phyloP scores from a whole-genome alignment of 2,329 filamentous ascomycete genomes.

The Xylaria sp. region DNA sequence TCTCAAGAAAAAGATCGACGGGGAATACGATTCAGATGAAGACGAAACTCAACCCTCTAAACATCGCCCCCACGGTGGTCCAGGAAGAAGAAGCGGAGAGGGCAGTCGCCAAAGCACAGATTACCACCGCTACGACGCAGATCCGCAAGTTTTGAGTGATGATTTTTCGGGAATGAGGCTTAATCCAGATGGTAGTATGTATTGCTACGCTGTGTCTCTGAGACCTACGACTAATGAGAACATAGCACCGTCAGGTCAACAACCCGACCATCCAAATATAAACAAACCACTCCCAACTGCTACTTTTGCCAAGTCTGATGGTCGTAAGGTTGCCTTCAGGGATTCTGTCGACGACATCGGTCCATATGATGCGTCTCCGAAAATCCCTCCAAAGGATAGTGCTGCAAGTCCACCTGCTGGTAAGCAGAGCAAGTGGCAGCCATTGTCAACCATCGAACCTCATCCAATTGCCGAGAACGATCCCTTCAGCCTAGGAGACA shows the following conservation, averaged over 20 bases:
- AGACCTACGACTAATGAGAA: conserved; percentile 60
- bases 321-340: conserved; percentile 67
- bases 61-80: conserved; percentile 40
- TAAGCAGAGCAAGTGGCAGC: conserved; percentile 97
- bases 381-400: conserved; percentile 63
- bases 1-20: conserved; percentile 93
- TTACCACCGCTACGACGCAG: conserved; percentile 92
- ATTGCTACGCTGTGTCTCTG: conserved; percentile 43
- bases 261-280: conserved; percentile 78
- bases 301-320: conserved; percentile 62
- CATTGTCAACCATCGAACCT: conserved; percentile 85
- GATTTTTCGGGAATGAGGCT: conserved; percentile 83
- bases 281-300: conserved; percentile 71
- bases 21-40: conserved; percentile 80
- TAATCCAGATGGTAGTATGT: conserved; percentile 70
- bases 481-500: conserved; percentile 95
- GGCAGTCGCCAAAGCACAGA: conserved; percentile 80
- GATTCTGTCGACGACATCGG: conserved; percentile 81
- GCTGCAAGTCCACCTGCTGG: conserved; percentile 56
- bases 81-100: conserved; percentile 66
- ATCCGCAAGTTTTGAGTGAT: conserved; percentile 88
- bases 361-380: conserved; percentile 75
- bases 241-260: conserved; percentile 53
- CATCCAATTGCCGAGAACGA: conserved; percentile 90
- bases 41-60: conserved; percentile 59